Evolutionary conservation across 2,329 filamentous ascomycete genomes (phyloP).

Genomic region (Ophiostoma sp.): DNA sequence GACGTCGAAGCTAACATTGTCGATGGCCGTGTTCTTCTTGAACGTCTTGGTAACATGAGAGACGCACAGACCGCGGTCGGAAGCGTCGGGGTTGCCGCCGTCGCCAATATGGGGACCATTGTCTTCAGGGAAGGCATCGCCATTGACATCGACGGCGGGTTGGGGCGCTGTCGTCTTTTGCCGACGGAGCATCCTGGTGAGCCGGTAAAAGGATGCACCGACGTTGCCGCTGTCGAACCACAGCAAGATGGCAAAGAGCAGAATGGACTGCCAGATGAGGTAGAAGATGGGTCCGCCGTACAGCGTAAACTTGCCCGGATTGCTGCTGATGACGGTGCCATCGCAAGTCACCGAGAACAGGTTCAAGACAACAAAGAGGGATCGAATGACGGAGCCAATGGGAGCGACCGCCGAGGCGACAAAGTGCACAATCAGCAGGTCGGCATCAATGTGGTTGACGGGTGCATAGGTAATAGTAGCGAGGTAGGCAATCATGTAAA

Average conservation of each 20-base stretch:
- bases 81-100: constrained; percentile 44
- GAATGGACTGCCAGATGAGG: constrained; percentile 69
- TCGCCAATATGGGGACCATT: constrained; percentile 65
- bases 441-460: constrained; percentile 65
- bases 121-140: constrained; percentile 45
- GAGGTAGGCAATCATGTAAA: constrained; percentile 72
- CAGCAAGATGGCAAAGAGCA: constrained; percentile 71
- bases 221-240: constrained; percentile 78
- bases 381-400: constrained; percentile 70
- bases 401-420: constrained; percentile 73
- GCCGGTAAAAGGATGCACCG: constrained; percentile 47
- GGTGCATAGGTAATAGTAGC: constrained; percentile 73
- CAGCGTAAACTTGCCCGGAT: constrained; percentile 68
- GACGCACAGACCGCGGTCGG: constrained; percentile 77
- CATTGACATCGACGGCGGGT: constrained; percentile 30
- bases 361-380: constrained; percentile 77
- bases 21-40: constrained; percentile 73
- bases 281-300: constrained; percentile 87
- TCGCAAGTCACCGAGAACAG: constrained; percentile 79
- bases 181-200: constrained; percentile 17
- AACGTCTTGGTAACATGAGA: constrained; percentile 80
- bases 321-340: constrained; percentile 60
- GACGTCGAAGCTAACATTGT: constrained; percentile 83
- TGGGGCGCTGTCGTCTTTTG: neutral
- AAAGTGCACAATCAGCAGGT: constrained; percentile 71